Conservation (phyloP, 2,329 filamentous ascomycete species). For the Talaromyces pinophilus region DNA sequence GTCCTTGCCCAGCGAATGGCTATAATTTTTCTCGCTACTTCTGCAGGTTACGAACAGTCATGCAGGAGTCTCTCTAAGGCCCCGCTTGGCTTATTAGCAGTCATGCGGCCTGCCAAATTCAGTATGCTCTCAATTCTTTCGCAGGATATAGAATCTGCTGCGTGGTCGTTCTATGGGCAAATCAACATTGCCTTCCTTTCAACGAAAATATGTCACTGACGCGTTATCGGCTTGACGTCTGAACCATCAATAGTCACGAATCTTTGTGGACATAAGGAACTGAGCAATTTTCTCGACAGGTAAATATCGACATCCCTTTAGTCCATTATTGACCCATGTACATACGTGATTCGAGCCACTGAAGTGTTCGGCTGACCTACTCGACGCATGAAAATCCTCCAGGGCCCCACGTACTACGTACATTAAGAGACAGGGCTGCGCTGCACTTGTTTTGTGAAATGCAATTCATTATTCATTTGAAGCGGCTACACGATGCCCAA, state of each 20-base stretch:
- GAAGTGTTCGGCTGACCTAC: not conserved
- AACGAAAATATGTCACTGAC: not conserved
- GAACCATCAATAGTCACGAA: not conserved
- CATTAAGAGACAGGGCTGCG: not conserved
- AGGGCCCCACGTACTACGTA: not conserved
- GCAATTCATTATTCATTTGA: too few species aligned
- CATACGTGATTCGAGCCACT: constrained; percentile 3
- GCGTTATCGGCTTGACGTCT: not conserved
- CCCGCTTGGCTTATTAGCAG: constrained; percentile 12
- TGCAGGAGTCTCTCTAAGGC: constrained; percentile 8
- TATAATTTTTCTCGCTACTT: not conserved
- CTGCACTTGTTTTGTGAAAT: not conserved
- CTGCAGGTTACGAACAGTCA: not conserved
- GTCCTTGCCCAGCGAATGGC: not conserved
- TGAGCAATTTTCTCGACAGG: not conserved
- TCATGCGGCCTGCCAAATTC: constrained; percentile 18
- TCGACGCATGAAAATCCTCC: not conserved
- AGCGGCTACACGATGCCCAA: not conserved
- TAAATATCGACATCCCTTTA: not conserved
- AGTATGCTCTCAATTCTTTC: constrained; percentile 1
- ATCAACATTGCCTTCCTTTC: not conserved
- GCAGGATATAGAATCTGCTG: not conserved
- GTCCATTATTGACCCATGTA: not conserved
- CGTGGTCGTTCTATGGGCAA: not conserved
- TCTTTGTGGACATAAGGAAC: not conserved